Conservation (phyloP, 805 yeast species). For the Hanseniaspora clermontiae region DNA sequence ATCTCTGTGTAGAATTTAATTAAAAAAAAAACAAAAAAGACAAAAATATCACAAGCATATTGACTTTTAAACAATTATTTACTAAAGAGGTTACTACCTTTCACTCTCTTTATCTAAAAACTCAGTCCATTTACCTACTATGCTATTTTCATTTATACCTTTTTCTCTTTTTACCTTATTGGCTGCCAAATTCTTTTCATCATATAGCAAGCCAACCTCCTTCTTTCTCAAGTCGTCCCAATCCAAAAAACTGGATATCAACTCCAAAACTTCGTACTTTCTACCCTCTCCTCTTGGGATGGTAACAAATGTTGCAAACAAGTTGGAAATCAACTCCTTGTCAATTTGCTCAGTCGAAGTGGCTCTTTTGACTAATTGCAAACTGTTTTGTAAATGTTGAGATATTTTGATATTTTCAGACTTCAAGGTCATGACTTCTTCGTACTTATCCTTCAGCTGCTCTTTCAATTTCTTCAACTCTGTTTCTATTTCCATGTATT, state of each 20-base stretch:
- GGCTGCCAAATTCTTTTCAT: constrained; percentile 14
- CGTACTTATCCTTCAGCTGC: constrained; percentile 30
- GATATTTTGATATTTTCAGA: constrained; percentile 84
- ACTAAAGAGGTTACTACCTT: constrained; percentile 11
- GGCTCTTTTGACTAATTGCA: constrained; percentile 68
- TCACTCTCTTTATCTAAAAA: constrained; percentile 61
- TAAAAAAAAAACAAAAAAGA: neutral
- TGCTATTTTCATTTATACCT: constrained; percentile 27
- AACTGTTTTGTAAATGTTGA: constrained; percentile 89
- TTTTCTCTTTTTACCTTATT: constrained; percentile 31
- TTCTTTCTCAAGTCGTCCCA: constrained; percentile 78
- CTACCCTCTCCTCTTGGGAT: constrained; percentile 88
- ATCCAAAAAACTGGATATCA: constrained; percentile 66
- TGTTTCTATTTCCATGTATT: constrained; percentile 21
- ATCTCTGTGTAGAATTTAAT: neutral
- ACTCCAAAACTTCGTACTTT: constrained; percentile 79
- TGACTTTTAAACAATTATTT: no score
- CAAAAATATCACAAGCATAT: neutral
- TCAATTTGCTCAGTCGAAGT: constrained; percentile 69
- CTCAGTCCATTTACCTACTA: constrained; percentile 70
- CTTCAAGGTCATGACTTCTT: constrained; percentile 51
- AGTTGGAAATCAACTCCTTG: constrained; percentile 75
- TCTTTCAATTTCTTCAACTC: constrained; percentile 18
- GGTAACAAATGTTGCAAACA: constrained; percentile 70
- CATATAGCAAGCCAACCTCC: constrained; percentile 57